These are phyloP conservation scores for Liriodendron chinense DNA, from an alignment of 164 flowering plant species.

Conservation along the genomic window DNA sequence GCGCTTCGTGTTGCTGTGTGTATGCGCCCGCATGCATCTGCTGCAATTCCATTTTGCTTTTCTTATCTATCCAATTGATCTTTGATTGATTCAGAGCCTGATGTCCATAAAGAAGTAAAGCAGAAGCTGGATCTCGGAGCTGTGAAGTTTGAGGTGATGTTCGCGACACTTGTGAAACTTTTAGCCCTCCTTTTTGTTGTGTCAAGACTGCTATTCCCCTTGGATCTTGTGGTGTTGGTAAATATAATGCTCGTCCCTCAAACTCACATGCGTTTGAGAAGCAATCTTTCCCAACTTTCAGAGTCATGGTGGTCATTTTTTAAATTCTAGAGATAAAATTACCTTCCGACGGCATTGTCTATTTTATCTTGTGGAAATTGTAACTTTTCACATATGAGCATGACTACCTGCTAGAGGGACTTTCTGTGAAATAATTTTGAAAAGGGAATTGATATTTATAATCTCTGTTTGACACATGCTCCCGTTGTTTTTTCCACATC, in stretches of 20 bases:
- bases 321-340: background rate
- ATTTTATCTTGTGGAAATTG: background rate
- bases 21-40: too few species aligned
- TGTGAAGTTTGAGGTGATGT: slow-evolving; percentile 86
- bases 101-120: slow-evolving; percentile 89
- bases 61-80: background rate
- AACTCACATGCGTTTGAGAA: too few species aligned
- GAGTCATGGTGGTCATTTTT: too few species aligned
- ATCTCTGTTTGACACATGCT: background rate
- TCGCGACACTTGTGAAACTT: background rate
- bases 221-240: too few species aligned
- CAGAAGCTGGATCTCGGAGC: slow-evolving; percentile 88
- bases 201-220: too few species aligned
- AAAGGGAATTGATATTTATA: too few species aligned
- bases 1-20: background rate
- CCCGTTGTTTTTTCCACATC: background rate
- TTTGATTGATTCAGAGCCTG: slow-evolving; percentile 70
- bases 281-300: too few species aligned
- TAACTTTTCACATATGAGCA: background rate
- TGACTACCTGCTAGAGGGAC: background rate
- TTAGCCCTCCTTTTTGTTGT: too few species aligned
- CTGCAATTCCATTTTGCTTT: background rate
- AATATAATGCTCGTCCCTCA: too few species aligned
- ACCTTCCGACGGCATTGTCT: background rate
- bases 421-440: background rate